Base-by-base conservation (phyloP, 176 grass and related monocot species). In the Alloteropsis semialata region DNA sequence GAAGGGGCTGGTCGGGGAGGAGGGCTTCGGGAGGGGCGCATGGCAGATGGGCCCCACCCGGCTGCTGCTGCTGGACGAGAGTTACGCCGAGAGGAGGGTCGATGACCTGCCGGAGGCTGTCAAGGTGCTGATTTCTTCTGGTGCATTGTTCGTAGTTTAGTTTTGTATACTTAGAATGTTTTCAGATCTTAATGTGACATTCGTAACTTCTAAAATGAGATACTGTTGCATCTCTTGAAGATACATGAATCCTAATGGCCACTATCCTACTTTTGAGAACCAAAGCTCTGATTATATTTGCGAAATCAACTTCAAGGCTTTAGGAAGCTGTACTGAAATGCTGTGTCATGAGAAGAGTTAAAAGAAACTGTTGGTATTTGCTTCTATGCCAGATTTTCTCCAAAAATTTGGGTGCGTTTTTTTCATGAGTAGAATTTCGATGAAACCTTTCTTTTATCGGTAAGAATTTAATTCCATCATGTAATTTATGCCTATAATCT, bases 11-110 rank as follows among this genome's bases (percentile, higher is more conserved):
- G 42, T 98, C 24, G 87, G 88, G 15, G 87, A 91, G 28, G 87
- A 91, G 30, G 88, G 82, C 25, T 84, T 95, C 30, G 49, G 65
- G 68, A 81, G 38, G 13, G 17, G 43, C 42, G 65, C 71, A 33
- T 98, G 92, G 95, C 81, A 82, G 84, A 89, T 87, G 19, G 90
- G 80, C 3, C 86, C 87, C 22, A 91, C 88, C 43, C 72, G 96
- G 59, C 69, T 98, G 54, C 79, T 98, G 25, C 79, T 98, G 70
- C 84, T 98, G 70, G 96, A 98, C 57, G 87, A 98, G 84, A 86
- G 72, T 29, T 88, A 93, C 25, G 82, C 90, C 28, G 89, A 80
- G 11, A 91, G 75, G 57, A 78, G 39, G 11, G 59, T 81, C 0
- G 42, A 88, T 18, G 88, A 92, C 10, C 88, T 98, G 38, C 96